Evolutionary conservation across 345 rosid species (phyloP).

Genomic region (Citrus mangshanensis): DNA sequence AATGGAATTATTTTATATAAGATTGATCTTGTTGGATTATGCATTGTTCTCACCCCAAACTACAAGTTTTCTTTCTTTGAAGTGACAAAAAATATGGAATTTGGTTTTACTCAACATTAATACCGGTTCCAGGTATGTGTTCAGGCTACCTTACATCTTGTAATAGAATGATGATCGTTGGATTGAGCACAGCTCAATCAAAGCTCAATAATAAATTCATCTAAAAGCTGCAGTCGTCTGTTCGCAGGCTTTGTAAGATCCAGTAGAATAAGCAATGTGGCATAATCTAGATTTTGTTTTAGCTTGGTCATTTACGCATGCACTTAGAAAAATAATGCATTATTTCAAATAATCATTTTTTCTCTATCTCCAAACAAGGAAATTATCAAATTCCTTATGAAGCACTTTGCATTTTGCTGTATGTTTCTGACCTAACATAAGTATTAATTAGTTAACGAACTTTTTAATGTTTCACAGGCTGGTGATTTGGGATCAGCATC

Average conservation of each 20-base stretch:
- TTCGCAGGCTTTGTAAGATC: not conserved
- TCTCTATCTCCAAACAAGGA: not conserved
- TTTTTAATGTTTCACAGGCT: slow-evolving; percentile 42
- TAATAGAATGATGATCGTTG: not conserved
- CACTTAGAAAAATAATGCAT: not conserved
- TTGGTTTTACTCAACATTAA: not conserved
- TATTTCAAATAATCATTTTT: not conserved
- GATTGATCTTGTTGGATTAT: not conserved
- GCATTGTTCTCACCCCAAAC: not conserved
- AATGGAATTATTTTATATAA: not conserved
- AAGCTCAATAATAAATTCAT: not conserved
- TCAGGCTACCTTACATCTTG: not conserved
- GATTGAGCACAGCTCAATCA: not conserved
- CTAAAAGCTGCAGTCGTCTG: not conserved
- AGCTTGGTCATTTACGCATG: not conserved
- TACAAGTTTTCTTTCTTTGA: not conserved
- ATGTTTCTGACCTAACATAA: not conserved
- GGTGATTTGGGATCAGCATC: slow-evolving; percentile 62
- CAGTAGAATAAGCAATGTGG: too few relatives aligned
- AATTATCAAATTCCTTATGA: not conserved
- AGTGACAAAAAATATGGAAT: not conserved
- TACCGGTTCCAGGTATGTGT: not conserved
- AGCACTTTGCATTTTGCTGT: not conserved
- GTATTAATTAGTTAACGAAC: not conserved
- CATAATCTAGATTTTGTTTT: not conserved